Evolutionary conservation across 345 rosid species (phyloP).

Genomic region (Fremontodendron californicum): DNA sequence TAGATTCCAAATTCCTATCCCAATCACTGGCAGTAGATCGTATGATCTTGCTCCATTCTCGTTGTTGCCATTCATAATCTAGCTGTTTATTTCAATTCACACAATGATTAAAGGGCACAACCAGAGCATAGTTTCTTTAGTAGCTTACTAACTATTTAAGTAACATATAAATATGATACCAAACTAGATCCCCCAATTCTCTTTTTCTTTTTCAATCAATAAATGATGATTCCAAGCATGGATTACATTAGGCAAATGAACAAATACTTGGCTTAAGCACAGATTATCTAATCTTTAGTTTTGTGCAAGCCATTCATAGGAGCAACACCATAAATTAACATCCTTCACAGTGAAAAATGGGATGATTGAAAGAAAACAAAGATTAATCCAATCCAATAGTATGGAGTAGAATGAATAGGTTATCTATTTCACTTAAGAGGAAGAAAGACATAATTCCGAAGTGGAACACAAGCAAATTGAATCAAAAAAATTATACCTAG

Average conservation of each 20-base stretch:
- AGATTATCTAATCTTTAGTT: background rate
- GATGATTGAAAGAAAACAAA: too few relatives aligned
- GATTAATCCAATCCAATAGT: too few relatives aligned
- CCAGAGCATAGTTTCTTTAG: background rate
- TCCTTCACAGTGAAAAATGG: too few relatives aligned
- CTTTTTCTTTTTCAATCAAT: background rate
- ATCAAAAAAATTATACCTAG: too few relatives aligned
- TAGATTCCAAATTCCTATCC: constrained; percentile 60
- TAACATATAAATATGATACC: background rate
- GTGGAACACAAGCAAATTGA: too few relatives aligned
- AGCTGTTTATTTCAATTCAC: constrained; percentile 48
- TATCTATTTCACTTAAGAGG: too few relatives aligned
- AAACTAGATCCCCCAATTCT: background rate
- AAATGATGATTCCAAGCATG: background rate
- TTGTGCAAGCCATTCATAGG: too few relatives aligned
- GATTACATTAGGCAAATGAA: background rate
- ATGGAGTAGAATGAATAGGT: too few relatives aligned
- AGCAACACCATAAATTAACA: too few relatives aligned
- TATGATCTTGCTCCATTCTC: constrained; percentile 50
- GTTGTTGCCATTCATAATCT: constrained; percentile 57
- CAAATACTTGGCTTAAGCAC: background rate
- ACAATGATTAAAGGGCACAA: background rate
- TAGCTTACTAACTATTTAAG: background rate
- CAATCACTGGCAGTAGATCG: constrained; percentile 57
- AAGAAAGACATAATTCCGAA: too few relatives aligned